Base-by-base conservation (phyloP, 1,284 basidiomycete species). In the Leccinum pachyderme region DNA sequence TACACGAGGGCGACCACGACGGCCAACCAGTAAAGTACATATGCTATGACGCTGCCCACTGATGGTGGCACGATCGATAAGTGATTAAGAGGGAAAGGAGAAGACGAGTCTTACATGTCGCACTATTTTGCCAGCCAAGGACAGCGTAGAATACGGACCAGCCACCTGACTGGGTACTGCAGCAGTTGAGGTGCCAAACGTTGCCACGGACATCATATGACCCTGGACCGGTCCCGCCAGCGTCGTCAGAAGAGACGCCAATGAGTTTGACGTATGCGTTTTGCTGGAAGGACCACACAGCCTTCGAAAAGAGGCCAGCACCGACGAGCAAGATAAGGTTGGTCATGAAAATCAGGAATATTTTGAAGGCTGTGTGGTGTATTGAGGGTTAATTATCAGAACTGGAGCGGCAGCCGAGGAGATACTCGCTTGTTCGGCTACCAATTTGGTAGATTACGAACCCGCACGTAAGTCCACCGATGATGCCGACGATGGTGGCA, bases 321-420 rank as follows among this genome's bases (percentile, higher is more conserved):
- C 95, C 94, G 72, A 97, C 93, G 65, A 97, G 84, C 61, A 96
- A 82, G 51, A 97, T 75, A 64, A 97, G 76, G 77, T 91, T 91
- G 52, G 95, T 95, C 79, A 95, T 96, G 57, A 84, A 78, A 68
- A 96, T 74, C 50, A 96, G 79, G 85, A 95, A 95, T 63, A 92
- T 76, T 46, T 83, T 84, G 31, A 94, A 73, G 2, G 87, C 85
- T 88, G 49, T 37, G 7, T 24, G 12, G 35, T 41, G 24, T 28
- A 22, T 49, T 7, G 25, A 18, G 13, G 44, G 43, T 56, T 7
- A 57, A n/a, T 11, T 18, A 15, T 15, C 4, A 29, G 9, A 9
- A 1, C 11, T n/a, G n/a, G 28, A 8, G 24, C n/a, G 29, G 6
- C 25, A 39, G 13, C 55, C 15, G 13, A 54, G 24, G 22, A 9